Conservation (phyloP, 2,329 filamentous ascomycete species). For the Fusarium burgessii region DNA sequence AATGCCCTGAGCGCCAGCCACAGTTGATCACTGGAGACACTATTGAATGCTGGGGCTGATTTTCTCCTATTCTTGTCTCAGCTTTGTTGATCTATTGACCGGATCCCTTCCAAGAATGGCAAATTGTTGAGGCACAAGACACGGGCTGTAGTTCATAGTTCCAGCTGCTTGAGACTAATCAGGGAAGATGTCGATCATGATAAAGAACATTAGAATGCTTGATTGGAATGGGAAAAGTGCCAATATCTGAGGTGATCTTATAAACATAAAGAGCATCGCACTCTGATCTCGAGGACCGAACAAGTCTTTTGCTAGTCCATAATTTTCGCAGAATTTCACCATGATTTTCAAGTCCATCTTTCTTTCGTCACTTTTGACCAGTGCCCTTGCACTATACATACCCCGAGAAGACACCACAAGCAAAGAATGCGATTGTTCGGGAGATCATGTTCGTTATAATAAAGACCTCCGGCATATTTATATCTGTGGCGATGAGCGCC, state of each 20-base stretch:
- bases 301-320: no score
- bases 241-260: rapidly evolving
- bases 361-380: constrained; percentile 2
- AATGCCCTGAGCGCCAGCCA: neutral
- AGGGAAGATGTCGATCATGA: neutral
- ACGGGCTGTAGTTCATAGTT: neutral
- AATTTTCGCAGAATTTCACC: neutral
- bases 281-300: rapidly evolving
- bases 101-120: neutral
- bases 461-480: neutral
- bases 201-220: neutral
- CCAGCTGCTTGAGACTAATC: neutral
- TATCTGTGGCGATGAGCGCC: constrained; percentile 26
- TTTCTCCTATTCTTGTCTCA: neutral
- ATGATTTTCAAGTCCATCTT: constrained; percentile 21
- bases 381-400: neutral
- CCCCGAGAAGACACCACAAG: neutral
- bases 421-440: constrained; percentile 5
- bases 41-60: neutral
- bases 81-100: neutral
- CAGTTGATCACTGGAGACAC: neutral
- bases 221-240: neutral
- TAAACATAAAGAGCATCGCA: neutral
- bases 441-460: neutral
- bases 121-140: neutral